Base-by-base conservation (phyloP, 176 grass and related monocot genomes). In the Metroxylon sagu region DNA sequence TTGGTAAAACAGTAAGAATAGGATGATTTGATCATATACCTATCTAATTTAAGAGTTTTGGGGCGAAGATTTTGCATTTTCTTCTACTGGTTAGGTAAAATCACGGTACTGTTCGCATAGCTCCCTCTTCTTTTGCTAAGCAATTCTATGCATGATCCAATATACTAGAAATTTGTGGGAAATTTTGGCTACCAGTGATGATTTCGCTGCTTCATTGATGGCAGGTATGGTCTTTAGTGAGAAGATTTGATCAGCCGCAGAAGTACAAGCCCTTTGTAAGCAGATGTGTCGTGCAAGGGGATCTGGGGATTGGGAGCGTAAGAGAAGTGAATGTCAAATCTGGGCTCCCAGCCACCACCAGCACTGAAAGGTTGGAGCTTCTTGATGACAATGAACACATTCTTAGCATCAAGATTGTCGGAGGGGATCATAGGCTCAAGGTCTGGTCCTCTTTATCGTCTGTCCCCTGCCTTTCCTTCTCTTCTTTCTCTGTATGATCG, bases 241-340 rank as follows among this genome's bases (percentile, higher is more conserved):
- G 90, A 54, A 95, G 85, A 54, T 95, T 95, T 64, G 90, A 95
- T 67, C 79, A 95, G 76, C 90, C 85, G 49, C 90, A 95, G 76
- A 61, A 70, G 59, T 95, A 95, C 74, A 95, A 95, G 76, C 85
- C 85, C 25, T 95, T 95, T 78, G 76, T 95, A 29, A 80, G 79
- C 23, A 76, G 76, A 68, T 95, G 85, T 75, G 76, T 89, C 16
- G 66, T 95, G 85, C 85, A 66, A 14, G 82, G 83, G 56, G 79
- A 82, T 65, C 67, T 80, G 43, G 73, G 82, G 76, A 78, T 95
- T 69, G 85, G 89, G 31, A 89, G 85, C 53, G 39, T 95, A 29
- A 64, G 89, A 27, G 89, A 95, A 53, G 79, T 95, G 49, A 85
- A 95, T 62, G 74, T 95, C 61, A 89, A 74, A 76, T 88, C 85